Conservation (phyloP, 2,329 filamentous ascomycete genomes). For the Monosporascus cannonballus region DNA sequence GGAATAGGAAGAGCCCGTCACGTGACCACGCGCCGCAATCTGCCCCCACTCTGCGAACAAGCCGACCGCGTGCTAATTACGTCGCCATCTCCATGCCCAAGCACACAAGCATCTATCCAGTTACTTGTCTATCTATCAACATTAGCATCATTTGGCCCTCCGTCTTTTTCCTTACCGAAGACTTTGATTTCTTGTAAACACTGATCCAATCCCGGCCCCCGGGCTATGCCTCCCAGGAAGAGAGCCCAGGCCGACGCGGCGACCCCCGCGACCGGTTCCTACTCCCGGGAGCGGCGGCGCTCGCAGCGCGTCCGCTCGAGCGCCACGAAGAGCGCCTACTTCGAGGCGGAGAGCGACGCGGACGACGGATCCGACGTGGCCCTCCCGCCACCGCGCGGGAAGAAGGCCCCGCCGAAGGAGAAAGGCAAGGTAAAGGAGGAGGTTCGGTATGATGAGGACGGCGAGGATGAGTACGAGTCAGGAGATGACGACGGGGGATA, state of each 20-base stretch:
- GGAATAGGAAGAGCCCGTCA: not conserved
- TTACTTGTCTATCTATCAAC: no score
- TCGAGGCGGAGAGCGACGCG: conserved; percentile 31
- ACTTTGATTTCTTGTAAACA: no score
- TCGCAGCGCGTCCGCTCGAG: conserved; percentile 41
- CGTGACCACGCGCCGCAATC: not conserved
- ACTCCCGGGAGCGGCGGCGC: conserved; percentile 16
- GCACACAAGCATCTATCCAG: no score
- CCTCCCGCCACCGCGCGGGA: conserved; percentile 11
- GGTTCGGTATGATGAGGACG: conserved; percentile 4
- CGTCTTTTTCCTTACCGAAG: no score
- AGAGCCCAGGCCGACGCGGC: conserved; percentile 8
- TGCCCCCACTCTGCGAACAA: not conserved
- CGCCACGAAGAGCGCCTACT: conserved; percentile 44
- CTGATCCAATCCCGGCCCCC: not conserved
- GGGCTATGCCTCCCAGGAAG: conserved; percentile 17
- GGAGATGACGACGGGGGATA: conserved; percentile 22
- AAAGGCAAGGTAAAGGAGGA: conserved; percentile 10
- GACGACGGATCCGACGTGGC: conserved; percentile 13
- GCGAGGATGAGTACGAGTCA: conserved; percentile 16
- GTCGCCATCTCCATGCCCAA: not conserved
- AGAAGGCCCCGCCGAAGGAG: conserved; percentile 6
- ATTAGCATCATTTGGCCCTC: no score
- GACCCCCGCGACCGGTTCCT: conserved; percentile 3
- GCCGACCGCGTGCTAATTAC: not conserved